Conservation (phyloP, 495 filamentous ascomycete species). For the Lophiostoma macrostomum region DNA sequence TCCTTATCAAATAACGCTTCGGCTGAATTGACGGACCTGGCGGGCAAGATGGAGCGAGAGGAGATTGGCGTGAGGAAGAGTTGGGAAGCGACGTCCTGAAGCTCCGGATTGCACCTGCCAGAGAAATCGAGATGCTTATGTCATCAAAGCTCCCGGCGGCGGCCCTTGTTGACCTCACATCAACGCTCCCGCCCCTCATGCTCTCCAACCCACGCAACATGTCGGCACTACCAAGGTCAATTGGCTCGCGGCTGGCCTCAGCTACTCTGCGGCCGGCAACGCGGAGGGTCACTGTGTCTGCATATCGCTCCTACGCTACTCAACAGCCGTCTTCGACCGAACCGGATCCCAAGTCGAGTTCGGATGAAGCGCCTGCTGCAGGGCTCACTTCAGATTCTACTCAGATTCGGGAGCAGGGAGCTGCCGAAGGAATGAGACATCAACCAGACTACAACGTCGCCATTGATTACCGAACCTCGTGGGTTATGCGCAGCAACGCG, state of each 20-base stretch:
- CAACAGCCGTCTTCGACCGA: conserved; percentile 19
- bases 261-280: conserved; percentile 14
- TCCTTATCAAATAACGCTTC: background rate
- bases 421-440: conserved; percentile 56
- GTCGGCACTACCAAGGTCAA: conserved; percentile 33
- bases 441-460: conserved; percentile 75
- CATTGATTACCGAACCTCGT: conserved; percentile 81
- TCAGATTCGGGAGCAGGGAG: conserved; percentile 54
- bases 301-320: conserved; percentile 22
- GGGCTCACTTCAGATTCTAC: conserved; percentile 41
- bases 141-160: background rate
- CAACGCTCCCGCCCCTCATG: too few relatives aligned
- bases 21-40: conserved; percentile 12
- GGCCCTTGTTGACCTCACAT: background rate
- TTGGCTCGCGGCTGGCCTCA: conserved; percentile 29
- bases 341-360: conserved; percentile 16
- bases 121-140: too few relatives aligned
- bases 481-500: conserved; percentile 33
- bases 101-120: background rate
- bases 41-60: conserved; percentile 24
- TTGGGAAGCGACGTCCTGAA: conserved; percentile 11
- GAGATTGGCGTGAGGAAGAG: conserved; percentile 14
- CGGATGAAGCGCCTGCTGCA: conserved; percentile 22
- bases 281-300: background rate
- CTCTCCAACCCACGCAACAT: conserved; percentile 20